These are phyloP conservation scores for Paratinospora sagittata DNA, from an alignment of 164 flowering plant genomes.

Conservation along the genomic window DNA sequence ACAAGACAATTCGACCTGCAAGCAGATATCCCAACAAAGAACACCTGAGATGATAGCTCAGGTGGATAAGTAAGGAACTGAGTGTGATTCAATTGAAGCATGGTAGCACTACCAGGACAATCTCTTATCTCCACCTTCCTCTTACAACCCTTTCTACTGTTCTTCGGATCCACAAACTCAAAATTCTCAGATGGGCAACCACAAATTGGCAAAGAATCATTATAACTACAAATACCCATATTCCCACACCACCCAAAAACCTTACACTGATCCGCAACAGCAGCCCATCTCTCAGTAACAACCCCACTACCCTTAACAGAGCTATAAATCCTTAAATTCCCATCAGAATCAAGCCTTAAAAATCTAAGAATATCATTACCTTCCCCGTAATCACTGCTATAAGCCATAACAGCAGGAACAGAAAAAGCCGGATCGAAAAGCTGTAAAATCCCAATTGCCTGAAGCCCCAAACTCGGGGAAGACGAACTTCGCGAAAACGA, in stretches of 20 bases:
- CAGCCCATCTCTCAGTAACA: constrained; percentile 49
- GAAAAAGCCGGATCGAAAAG: constrained; percentile 37
- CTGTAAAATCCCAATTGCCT: constrained; percentile 41
- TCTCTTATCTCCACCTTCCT: constrained; percentile 53
- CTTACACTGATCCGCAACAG: constrained; percentile 68
- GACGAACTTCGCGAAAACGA: constrained; percentile 24
- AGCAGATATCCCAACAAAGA: constrained; percentile 37
- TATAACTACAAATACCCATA: constrained; percentile 72
- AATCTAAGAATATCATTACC: constrained; percentile 41
- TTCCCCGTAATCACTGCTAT: constrained; percentile 76
- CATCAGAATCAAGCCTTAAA: constrained; percentile 65
- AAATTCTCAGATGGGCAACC: constrained; percentile 75
- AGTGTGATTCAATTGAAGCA: constrained; percentile 51
- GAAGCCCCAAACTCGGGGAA: constrained; percentile 45
- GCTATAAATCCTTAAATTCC: constrained; percentile 79
- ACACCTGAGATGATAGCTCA: constrained; percentile 38
- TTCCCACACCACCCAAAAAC: constrained; percentile 84
- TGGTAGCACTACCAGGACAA: constrained; percentile 45
- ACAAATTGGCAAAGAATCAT: constrained; percentile 51
- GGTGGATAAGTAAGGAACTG: constrained; percentile 58
- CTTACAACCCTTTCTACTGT: constrained; percentile 61
- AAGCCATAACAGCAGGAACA: constrained; percentile 31
- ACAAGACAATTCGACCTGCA: constrained; percentile 58
- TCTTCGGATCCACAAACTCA: constrained; percentile 47
- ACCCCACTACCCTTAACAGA: constrained; percentile 29